These are phyloP conservation scores for Ophiocordyceps australis DNA, from an alignment of 2,329 filamentous ascomycete species.

Conservation along the genomic window DNA sequence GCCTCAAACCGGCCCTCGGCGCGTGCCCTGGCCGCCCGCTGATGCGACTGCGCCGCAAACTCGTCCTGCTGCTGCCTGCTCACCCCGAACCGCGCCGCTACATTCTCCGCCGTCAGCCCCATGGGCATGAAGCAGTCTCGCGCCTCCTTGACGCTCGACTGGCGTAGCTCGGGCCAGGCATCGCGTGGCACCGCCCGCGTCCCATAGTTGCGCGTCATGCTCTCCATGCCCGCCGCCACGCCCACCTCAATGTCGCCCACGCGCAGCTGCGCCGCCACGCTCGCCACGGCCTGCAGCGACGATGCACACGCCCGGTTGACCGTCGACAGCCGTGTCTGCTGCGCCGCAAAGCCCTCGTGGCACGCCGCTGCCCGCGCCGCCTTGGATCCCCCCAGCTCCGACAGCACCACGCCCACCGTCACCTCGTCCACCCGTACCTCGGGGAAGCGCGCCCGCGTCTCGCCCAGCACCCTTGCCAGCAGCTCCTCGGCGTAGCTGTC, in stretches of 20 bases:
- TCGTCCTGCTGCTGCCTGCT: slow-evolving; percentile 62
- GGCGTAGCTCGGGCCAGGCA: slow-evolving; percentile 56
- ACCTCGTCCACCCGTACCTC: slow-evolving; percentile 54
- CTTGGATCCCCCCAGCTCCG: slow-evolving; percentile 79
- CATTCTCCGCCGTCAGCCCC: slow-evolving; percentile 82
- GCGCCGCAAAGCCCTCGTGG: slow-evolving; percentile 54
- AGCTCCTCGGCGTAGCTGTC: slow-evolving; percentile 86
- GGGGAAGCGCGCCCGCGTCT: slow-evolving; percentile 40
- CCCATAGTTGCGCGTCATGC: slow-evolving; percentile 87
- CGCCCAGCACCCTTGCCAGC: slow-evolving; percentile 42
- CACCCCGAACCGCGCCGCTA: slow-evolving; percentile 60
- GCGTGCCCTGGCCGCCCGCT: slow-evolving; percentile 53
- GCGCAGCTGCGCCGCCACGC: slow-evolving; percentile 58
- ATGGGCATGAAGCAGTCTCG: slow-evolving; percentile 86
- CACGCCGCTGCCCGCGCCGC: slow-evolving; percentile 81
- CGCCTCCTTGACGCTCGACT: slow-evolving; percentile 47
- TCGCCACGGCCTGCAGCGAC: slow-evolving; percentile 59
- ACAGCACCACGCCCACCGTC: slow-evolving; percentile 73
- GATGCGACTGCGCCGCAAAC: slow-evolving; percentile 61
- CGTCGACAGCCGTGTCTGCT: slow-evolving; percentile 61
- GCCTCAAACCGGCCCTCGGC: slow-evolving; percentile 49
- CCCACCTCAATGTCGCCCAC: slow-evolving; percentile 54
- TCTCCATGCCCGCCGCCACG: slow-evolving; percentile 84
- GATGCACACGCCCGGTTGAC: slow-evolving; percentile 77
- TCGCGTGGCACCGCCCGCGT: slow-evolving; percentile 67